These are phyloP conservation scores for Metschnikowia similis DNA, from an alignment of 805 yeast species.

Conservation along the genomic window DNA sequence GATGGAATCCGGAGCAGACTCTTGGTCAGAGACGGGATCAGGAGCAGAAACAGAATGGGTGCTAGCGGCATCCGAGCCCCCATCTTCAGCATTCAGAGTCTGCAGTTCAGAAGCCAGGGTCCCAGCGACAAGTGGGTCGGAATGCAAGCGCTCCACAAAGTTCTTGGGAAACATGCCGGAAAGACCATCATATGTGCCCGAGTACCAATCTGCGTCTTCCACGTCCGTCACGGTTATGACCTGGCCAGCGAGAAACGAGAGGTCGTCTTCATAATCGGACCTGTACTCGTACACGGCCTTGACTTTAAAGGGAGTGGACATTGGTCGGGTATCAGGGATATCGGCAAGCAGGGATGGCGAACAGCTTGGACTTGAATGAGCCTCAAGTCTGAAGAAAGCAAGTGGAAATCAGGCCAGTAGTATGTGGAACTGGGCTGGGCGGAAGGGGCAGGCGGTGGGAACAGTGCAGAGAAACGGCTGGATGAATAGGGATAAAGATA, in stretches of 20 bases:
- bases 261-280: constrained; percentile 72
- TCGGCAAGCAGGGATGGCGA: too few relatives aligned
- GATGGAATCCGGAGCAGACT: not conserved
- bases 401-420: too few relatives aligned
- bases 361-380: too few relatives aligned
- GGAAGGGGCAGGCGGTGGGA: too few relatives aligned
- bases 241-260: constrained; percentile 65
- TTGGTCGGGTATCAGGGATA: constrained; percentile 1
- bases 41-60: too few relatives aligned
- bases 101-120: not conserved
- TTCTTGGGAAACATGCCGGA: constrained; percentile 85
- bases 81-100: not conserved
- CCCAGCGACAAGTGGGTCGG: not conserved
- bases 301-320: constrained; percentile 57
- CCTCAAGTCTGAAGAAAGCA: too few relatives aligned
- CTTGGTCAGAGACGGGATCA: not conserved
- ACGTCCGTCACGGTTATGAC: constrained; percentile 67
- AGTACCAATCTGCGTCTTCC: constrained; percentile 91
- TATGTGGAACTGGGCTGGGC: too few relatives aligned
- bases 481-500: too few relatives aligned
- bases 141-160: constrained; percentile 48
- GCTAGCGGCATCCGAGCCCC: not conserved
- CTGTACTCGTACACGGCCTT: constrained; percentile 63
- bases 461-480: too few relatives aligned
- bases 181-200: constrained; percentile 61